A percentile compares a stretch with the other conserved stretches of the same genome.
These are phyloP conservation scores for Phytophthora sojae DNA, from an alignment of 352 stramenopile species.

Conservation along the genomic window DNA sequence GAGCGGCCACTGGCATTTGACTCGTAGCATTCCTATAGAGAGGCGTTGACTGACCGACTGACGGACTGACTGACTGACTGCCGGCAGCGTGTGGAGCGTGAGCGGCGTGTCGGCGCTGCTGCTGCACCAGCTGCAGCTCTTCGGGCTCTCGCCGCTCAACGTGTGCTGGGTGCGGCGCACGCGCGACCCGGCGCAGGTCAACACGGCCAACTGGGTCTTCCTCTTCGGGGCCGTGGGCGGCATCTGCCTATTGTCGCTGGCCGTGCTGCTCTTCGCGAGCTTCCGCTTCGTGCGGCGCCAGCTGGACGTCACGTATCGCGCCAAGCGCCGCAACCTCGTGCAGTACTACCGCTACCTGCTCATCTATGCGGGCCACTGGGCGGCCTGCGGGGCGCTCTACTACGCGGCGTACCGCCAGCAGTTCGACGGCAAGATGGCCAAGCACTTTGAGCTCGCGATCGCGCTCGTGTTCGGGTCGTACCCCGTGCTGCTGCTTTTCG, in stretches of 20 bases:
- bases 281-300: constrained; percentile 87
- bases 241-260: constrained; percentile 69
- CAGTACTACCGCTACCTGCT: constrained; percentile 90
- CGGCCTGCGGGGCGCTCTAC: constrained; percentile 70
- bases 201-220: constrained; percentile 71
- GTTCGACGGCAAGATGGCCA: constrained; percentile 68
- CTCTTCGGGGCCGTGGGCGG: constrained; percentile 62
- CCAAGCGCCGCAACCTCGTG: constrained; percentile 82
- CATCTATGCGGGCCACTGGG: constrained; percentile 78
- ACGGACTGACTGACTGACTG: background rate
- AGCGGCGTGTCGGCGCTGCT: constrained; percentile 69
- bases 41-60: too few relatives aligned
- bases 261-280: constrained; percentile 82
- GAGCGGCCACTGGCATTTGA: background rate
- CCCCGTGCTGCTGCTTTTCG: constrained; percentile 70
- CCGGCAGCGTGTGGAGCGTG: constrained; percentile 69
- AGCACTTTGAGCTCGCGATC: constrained; percentile 67
- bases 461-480: constrained; percentile 80
- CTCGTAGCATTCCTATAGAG: too few relatives aligned
- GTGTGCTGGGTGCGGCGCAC: constrained; percentile 83
- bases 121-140: constrained; percentile 69
- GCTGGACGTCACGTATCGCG: constrained; percentile 84
- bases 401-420: constrained; percentile 73
- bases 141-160: constrained; percentile 75
- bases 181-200: constrained; percentile 45